A percentile compares a stretch with the other conserved stretches of the same genome.
These are phyloP conservation scores for Talaromyces verruculosus DNA, from an alignment of 2,329 filamentous ascomycete species.

Conservation along the genomic window DNA sequence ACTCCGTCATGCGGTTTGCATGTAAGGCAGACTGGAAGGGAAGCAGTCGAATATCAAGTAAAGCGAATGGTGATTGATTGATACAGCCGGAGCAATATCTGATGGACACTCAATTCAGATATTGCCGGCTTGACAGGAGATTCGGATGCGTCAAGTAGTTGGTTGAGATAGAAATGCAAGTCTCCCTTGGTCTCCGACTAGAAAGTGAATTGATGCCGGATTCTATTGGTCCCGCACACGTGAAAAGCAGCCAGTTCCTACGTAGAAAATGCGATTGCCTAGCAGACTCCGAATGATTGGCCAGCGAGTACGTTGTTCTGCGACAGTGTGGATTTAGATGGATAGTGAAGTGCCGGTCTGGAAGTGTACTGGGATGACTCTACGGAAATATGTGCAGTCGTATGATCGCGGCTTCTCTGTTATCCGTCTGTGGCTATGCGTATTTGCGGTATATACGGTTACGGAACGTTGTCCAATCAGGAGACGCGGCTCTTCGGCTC, in stretches of 20 bases:
- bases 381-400: neutral
- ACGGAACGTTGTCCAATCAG: neutral
- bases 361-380: neutral
- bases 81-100: neutral
- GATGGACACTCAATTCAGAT: neutral
- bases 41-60: neutral
- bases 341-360: neutral
- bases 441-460: neutral
- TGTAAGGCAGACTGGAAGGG: neutral
- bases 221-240: neutral
- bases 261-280: constrained; percentile 6
- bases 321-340: neutral
- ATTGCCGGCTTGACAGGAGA: too few relatives aligned
- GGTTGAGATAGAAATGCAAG: neutral
- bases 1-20: constrained; percentile 14
- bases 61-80: neutral
- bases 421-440: constrained; percentile 12
- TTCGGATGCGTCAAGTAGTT: neutral
- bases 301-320: neutral
- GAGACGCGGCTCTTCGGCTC: neutral
- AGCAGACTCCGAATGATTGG: neutral
- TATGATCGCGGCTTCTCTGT: constrained; percentile 19
- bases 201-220: neutral
- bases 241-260: neutral
- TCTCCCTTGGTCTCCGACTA: neutral